A percentile compares a stretch with the other conserved stretches of the same genome.
Conservation (phyloP, 306 rosid species). For the Chamaecrista fasciculata region DNA sequence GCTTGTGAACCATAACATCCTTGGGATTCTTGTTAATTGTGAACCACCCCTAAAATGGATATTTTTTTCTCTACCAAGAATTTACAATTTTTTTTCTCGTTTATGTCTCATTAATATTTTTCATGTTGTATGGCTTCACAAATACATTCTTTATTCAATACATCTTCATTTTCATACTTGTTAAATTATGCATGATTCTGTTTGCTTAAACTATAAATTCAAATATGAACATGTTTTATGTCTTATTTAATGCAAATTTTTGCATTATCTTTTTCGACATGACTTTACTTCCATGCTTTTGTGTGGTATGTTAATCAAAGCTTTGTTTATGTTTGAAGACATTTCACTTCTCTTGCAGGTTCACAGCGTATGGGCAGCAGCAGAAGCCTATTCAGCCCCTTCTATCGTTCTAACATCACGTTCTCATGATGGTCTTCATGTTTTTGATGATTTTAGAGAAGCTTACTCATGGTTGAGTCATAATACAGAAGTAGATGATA, state of each 20-base stretch:
- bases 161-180: neutral
- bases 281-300: neutral
- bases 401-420: conserved; percentile 93
- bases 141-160: conserved; percentile 9
- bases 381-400: conserved; percentile 99
- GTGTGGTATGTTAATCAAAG: neutral
- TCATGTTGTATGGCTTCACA: neutral
- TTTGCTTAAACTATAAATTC: neutral
- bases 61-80: conserved; percentile 9
- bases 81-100: conserved; percentile 16
- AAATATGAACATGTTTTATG: neutral
- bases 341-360: conserved; percentile 53
- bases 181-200: neutral
- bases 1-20: conserved; percentile 21
- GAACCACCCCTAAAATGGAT: neutral
- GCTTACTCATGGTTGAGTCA: conserved; percentile 99
- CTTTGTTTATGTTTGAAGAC: neutral
- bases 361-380: conserved; percentile 99
- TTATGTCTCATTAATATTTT: conserved; percentile 1
- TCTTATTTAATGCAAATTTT: neutral
- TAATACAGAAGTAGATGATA: conserved; percentile 96
- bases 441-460: conserved; percentile 98
- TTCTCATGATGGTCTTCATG: conserved; percentile 88
- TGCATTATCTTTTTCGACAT: neutral
- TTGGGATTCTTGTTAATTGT: conserved; percentile 4